These are phyloP conservation scores for Claviceps pusilla DNA, from an alignment of 2,329 filamentous ascomycete genomes.

Conservation along the genomic window DNA sequence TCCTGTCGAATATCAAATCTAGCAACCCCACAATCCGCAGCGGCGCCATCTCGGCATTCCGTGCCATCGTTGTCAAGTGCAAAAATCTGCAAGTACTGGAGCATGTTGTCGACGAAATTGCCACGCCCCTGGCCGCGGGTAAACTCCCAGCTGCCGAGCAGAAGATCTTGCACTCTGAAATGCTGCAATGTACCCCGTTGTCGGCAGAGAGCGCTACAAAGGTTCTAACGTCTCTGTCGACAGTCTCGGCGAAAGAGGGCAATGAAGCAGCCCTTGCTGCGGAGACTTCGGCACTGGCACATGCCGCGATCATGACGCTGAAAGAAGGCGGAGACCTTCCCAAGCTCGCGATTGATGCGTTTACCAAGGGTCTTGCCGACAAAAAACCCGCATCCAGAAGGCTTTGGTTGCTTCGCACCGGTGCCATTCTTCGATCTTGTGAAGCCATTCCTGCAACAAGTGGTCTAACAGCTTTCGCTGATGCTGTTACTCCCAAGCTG, in stretches of 20 bases:
- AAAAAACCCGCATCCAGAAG: slow-evolving; percentile 68
- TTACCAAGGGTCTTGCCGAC: slow-evolving; percentile 69
- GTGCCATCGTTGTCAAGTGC: slow-evolving; percentile 49
- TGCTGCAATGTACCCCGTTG: slow-evolving; percentile 51
- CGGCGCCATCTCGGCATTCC: slow-evolving; percentile 62
- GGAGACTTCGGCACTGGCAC: slow-evolving; percentile 57
- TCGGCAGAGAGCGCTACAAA: slow-evolving; percentile 49
- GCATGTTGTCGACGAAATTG: slow-evolving; percentile 61
- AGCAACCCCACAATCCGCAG: slow-evolving; percentile 64
- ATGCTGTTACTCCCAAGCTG: slow-evolving; percentile 38
- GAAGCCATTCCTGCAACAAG: slow-evolving; percentile 31
- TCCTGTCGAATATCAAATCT: slow-evolving; percentile 84
- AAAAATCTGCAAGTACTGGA: slow-evolving; percentile 41
- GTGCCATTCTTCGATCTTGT: slow-evolving; percentile 50
- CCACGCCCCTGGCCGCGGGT: slow-evolving; percentile 63
- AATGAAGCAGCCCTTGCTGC: slow-evolving; percentile 70
- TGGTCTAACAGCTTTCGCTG: slow-evolving; percentile 34
- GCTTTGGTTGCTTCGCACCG: slow-evolving; percentile 64
- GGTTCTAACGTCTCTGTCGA: slow-evolving; percentile 49
- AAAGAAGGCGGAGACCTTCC: slow-evolving; percentile 45
- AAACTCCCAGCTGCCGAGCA: slow-evolving; percentile 81
- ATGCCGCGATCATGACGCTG: slow-evolving; percentile 49
- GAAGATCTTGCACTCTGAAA: slow-evolving; percentile 65
- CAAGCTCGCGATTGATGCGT: slow-evolving; percentile 51
- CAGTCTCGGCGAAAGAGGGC: slow-evolving; percentile 65